Conservation (phyloP, 2,329 filamentous ascomycete genomes). For the Aspergillus sp. region DNA sequence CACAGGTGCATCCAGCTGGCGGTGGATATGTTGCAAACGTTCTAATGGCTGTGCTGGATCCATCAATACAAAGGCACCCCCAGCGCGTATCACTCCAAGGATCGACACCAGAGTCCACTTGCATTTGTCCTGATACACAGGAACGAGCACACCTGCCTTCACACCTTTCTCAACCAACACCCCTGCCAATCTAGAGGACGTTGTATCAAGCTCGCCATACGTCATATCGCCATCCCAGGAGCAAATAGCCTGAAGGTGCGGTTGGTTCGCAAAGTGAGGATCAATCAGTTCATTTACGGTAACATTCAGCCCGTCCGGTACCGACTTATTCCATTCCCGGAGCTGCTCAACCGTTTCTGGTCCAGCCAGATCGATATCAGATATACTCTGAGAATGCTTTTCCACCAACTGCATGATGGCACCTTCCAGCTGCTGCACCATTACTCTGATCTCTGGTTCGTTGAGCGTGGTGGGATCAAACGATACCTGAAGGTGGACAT, state of each 20-base stretch:
- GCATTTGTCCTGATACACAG: slow-evolving; percentile 7
- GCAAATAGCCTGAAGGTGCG: not conserved
- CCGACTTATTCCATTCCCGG: not conserved
- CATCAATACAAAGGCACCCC: slow-evolving; percentile 9
- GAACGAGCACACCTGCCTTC: slow-evolving; percentile 5
- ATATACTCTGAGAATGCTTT: not conserved
- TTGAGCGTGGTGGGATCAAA: too few species aligned
- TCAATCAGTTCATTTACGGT: not conserved
- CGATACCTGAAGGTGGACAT: too few species aligned
- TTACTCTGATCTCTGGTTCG: too few species aligned
- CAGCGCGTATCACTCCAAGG: slow-evolving; percentile 8
- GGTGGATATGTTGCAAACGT: not conserved
- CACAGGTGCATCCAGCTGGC: not conserved
- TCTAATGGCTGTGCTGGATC: not conserved
- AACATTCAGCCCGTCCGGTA: not conserved
- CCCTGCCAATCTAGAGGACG: slow-evolving; percentile 3
- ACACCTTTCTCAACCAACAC: slow-evolving; percentile 2
- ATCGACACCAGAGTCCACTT: slow-evolving; percentile 6
- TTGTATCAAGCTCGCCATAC: slow-evolving; percentile 1
- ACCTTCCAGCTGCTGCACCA: too few species aligned
- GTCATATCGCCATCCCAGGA: not conserved
- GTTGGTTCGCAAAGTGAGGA: not conserved
- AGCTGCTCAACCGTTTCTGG: not conserved
- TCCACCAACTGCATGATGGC: too few species aligned
- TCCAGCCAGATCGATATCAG: not conserved